Conservation (phyloP, 192 early-diverging fungal genomes). For the Coemansia sp. region DNA sequence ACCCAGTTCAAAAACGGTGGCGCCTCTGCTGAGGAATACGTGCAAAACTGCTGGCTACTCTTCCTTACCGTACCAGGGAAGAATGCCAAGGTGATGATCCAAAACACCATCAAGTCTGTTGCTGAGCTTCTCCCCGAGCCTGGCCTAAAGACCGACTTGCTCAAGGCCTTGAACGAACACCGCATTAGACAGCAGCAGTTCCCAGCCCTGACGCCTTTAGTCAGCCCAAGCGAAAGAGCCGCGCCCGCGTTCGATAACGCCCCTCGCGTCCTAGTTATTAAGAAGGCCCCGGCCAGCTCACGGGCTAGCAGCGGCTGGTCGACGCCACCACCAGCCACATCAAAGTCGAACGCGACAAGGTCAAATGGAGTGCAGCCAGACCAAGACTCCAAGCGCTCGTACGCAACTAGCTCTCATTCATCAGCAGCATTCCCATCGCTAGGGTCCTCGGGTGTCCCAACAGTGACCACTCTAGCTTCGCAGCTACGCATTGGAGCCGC, state of each 20-base stretch:
- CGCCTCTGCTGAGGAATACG: constrained; percentile 39
- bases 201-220: constrained; percentile 44
- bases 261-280: constrained; percentile 44
- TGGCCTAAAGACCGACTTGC: constrained; percentile 18
- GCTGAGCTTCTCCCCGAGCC: constrained; percentile 31
- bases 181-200: constrained; percentile 56
- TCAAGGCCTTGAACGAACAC: constrained; percentile 34
- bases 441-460: constrained; percentile 13
- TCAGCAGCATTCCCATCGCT: constrained; percentile 34
- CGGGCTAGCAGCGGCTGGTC: constrained; percentile 10
- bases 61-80: constrained; percentile 53
- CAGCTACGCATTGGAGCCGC: constrained; percentile 9
- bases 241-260: neutral
- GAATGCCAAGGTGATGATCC: constrained; percentile 56
- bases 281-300: constrained; percentile 11
- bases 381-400: neutral
- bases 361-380: neutral
- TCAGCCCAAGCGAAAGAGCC: constrained; percentile 7
- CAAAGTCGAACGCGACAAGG: constrained; percentile 1
- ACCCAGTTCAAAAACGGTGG: constrained; percentile 36
- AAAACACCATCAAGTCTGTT: constrained; percentile 45
- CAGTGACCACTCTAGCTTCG: constrained; percentile 15
- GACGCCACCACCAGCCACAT: constrained; percentile 6
- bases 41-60: constrained; percentile 51
- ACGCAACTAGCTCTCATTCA: constrained; percentile 7